Percentiles rank a stretch among this genome's conserved stretches.
phyloP scores from a whole-genome alignment of 768 basidiomycete genomes.

The Auricularia heimuer region DNA sequence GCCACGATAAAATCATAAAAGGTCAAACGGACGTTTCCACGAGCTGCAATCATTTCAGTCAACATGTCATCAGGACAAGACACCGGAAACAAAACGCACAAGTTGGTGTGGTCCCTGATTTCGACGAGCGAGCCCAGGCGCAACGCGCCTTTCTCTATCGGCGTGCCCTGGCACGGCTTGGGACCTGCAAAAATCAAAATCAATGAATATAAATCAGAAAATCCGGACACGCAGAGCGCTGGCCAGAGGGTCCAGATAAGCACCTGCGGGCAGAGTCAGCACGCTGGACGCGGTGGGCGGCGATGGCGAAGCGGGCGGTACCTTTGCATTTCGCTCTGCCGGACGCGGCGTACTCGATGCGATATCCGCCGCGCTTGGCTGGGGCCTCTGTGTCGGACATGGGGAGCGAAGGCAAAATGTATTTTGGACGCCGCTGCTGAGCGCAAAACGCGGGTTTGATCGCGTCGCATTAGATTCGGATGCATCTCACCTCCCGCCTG shows the following conservation, averaged over 20 bases:
- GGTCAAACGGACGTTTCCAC: neutral
- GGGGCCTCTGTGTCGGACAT: constrained; percentile 29
- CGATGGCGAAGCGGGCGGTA: constrained; percentile 18
- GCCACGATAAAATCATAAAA: neutral
- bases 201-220: constrained; percentile 6
- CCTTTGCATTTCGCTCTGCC: constrained; percentile 72
- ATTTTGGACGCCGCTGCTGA: too few species aligned
- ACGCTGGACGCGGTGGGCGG: neutral
- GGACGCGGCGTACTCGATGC: constrained; percentile 65
- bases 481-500: too few species aligned
- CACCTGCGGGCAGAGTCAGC: constrained; percentile 12
- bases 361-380: constrained; percentile 45
- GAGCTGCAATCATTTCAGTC: neutral
- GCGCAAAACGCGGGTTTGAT: too few species aligned
- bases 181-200: constrained; percentile 38
- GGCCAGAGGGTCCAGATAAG: constrained; percentile 12
- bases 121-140: constrained; percentile 71
- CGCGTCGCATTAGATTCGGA: too few species aligned
- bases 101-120: constrained; percentile 54
- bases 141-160: constrained; percentile 61
- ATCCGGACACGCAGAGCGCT: constrained; percentile 5
- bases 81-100: constrained; percentile 33
- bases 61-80: neutral
- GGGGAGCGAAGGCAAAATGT: neutral
- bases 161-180: constrained; percentile 69